Evolutionary conservation across 1,284 basidiomycete species (phyloP).

Genomic region (Fistulina hepatica): DNA sequence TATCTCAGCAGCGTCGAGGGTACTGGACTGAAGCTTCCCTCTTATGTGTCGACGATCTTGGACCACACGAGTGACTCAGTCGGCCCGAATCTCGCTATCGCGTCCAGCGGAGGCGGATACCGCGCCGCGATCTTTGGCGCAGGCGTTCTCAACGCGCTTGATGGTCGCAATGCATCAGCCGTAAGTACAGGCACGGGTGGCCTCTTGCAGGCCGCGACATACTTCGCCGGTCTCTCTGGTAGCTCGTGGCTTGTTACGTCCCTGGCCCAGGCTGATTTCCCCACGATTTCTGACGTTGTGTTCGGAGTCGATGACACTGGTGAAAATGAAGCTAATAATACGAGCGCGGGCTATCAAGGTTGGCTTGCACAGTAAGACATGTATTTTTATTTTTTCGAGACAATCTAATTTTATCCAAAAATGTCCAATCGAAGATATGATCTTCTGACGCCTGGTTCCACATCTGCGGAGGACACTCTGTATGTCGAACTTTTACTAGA

Average conservation of each 20-base stretch:
- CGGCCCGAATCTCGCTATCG: slow-evolving; percentile 1
- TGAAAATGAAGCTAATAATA: too few relatives aligned
- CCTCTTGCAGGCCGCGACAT: slow-evolving; percentile 9
- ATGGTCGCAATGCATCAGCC: slow-evolving; percentile 8
- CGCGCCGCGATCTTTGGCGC: slow-evolving; percentile 8
- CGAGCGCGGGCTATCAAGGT: too few relatives aligned
- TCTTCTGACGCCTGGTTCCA: too few relatives aligned
- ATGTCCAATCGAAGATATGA: too few relatives aligned
- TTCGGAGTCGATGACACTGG: too few relatives aligned
- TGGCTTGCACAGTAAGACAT: slow-evolving; percentile 1
- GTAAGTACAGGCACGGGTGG: slow-evolving; percentile 9
- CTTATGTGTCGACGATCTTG: slow-evolving; percentile 7
- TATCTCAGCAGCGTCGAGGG: slow-evolving; percentile 8
- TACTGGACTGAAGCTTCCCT: slow-evolving; percentile 7
- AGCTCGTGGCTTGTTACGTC: slow-evolving; percentile 11
- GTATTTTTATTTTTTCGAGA: neutral
- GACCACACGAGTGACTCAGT: neutral
- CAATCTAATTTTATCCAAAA: slow-evolving; percentile 1
- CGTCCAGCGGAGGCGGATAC: slow-evolving; percentile 1
- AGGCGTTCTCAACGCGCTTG: slow-evolving; percentile 8
- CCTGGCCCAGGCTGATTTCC: slow-evolving; percentile 11
- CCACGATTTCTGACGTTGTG: slow-evolving; percentile 8
- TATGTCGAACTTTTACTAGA: neutral
- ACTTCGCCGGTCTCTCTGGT: slow-evolving; percentile 9
- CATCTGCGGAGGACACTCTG: too few relatives aligned